Evolutionary conservation across 2,329 filamentous ascomycete genomes (phyloP), one percentile per base, ranked within the genome.

Genomic region (Helicocarpus griseus): DNA sequence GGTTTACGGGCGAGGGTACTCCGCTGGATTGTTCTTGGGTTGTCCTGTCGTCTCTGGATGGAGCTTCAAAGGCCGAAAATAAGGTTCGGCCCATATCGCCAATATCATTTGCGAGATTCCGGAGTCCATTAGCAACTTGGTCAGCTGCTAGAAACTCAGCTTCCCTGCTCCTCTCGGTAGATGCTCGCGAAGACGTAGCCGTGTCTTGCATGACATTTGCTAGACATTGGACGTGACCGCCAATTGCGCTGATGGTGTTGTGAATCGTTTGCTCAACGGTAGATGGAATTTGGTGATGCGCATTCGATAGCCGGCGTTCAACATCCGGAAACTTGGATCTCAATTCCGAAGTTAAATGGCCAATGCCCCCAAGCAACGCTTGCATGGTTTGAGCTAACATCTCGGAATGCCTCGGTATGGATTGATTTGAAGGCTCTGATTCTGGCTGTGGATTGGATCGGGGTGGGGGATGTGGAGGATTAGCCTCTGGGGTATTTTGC

Each of bases 21-120:
- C 26, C 26, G 26, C 5, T 28, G 29, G 43, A 26, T 40, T 43
- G 13, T n/a, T 19, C 35, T 45, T 49, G 22, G 13, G 14, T 9
- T 26, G 36, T 13, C 39, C 24, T n/a, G n/a, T 17, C 7, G 41
- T 17, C 13, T 21, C 24, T 31, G n/a, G 35, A 13, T 24, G n/a
- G 24, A 13, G 58, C 54, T 51, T 70, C 66, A 44, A 72, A 69
- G 0, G 65, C 60, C 5, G 66, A 55, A 49, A 69, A 68, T 17
- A 73, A 54, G 7, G 67, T 66, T 45, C 63, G 62, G 4, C 68
- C 64, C 47, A 69, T 63, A 41, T 71, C 60, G 43, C 69, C 67
- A 41, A 74, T 57, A 44, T 72, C 70, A n/a, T 61, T 58, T 3
- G 70, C 65, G 57, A 75, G 65, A 49, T 56, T 62, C 47, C 65